Base-by-base conservation (phyloP, 768 basidiomycete species). In the Mycena albidolilacea region DNA sequence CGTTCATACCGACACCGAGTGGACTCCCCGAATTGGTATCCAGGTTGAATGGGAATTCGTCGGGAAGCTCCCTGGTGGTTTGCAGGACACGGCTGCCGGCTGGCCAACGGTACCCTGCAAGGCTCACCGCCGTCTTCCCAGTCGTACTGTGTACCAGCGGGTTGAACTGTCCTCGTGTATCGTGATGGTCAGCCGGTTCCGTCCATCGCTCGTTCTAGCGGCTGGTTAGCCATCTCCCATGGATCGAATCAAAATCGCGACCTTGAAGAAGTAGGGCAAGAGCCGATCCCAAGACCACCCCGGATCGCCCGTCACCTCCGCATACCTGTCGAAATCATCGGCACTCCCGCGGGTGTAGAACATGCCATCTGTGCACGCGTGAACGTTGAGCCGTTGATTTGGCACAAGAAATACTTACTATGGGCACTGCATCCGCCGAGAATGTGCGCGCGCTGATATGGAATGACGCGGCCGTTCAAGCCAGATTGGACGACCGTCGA, bases 261-360 rank as follows among this genome's bases (percentile, higher is more conserved):
- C 82, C 77, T 80, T 82, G 9, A 73, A 55, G 44, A 81, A 76
- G 59, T 81, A 84, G 11, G 79, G 79, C 23, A 77, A 70, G 14
- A 85, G 64, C 5, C 66, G 73, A 19, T 80, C 70, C 84, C 83
- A 85, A 15, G 81, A 78, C 84, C 84, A 85, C 0, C 82, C 82
- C 3, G 50, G 30, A 65, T 85, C 83, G 0, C 78, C 80, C 44
- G 82, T 80, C 21, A 82, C 65, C 4, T 67, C 60, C 2, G 83
- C 83, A 52, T 76, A 81, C 11, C 80, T 76, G 59, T 84, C 73
- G 43, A 74, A 82, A 59, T 84, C 82, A 38, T 81, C 80, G n/a
- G 71, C 67, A 2, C 80, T 79, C 2, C 82, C 83, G 15, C 82
- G 79, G 9, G 81, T 81, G 63, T 81, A 83, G 37, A 77, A 69